Evolutionary conservation across 169 alveolate species (phyloP).

Genomic region (Eimeria zaria): DNA sequence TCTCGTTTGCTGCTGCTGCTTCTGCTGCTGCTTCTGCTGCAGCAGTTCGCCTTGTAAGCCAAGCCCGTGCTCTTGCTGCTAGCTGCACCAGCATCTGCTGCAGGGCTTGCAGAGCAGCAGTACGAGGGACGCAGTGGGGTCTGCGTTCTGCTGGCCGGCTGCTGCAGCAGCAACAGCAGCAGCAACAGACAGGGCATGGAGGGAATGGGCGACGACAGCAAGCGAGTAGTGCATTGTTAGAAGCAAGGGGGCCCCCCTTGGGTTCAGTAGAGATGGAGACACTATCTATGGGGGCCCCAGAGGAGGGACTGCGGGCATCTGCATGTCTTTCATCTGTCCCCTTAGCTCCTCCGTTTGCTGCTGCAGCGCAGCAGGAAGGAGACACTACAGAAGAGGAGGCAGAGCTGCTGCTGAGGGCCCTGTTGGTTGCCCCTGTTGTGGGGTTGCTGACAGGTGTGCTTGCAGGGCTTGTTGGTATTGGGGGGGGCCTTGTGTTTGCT

Average conservation of each 20-base stretch:
- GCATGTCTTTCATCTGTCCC: not conserved
- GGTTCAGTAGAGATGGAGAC: conserved; percentile 55
- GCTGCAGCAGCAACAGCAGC: conserved; percentile 20
- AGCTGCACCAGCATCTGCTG: not conserved
- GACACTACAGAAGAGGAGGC: conserved; percentile 7
- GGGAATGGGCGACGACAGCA: not conserved
- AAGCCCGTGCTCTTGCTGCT: not conserved
- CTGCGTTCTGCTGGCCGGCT: conserved; percentile 12
- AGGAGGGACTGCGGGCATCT: not conserved
- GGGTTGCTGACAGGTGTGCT: conserved; percentile 90
- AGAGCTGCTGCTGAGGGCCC: conserved; percentile 53
- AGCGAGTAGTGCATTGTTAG: not conserved
- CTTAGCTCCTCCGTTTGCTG: conserved; percentile 1
- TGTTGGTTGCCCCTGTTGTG: conserved; percentile 63
- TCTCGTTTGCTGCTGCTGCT: conserved; percentile 34
- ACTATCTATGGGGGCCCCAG: conserved; percentile 9
- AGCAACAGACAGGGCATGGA: not conserved
- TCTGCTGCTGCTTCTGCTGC: conserved; percentile 15
- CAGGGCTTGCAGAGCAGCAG: not conserved
- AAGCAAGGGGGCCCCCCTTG: not conserved
- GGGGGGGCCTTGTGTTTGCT: conserved; percentile 94
- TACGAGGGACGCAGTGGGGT: not conserved
- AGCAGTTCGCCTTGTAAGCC: conserved; percentile 6
- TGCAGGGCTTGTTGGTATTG: conserved; percentile 94
- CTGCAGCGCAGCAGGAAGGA: not conserved